A percentile compares a stretch with the other conserved stretches of the same genome.
Evolutionary conservation across 306 rosid species (phyloP).

Genomic region (Medicago ruthenica): DNA sequence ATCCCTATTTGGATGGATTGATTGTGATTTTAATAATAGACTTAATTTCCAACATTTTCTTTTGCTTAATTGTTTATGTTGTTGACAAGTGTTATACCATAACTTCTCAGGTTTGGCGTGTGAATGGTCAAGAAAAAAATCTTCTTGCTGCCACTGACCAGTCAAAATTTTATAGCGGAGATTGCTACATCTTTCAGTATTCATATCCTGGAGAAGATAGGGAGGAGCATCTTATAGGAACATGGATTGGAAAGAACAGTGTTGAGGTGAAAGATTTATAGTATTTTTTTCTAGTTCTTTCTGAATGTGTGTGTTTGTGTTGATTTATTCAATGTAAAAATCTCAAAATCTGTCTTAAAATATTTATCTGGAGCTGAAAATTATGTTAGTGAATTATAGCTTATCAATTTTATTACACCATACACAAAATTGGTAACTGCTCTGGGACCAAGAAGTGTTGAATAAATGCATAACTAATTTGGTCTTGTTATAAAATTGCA

Average conservation of each 20-base stretch:
- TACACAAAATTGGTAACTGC: conserved; percentile 27
- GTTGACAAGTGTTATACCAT: conserved; percentile 45
- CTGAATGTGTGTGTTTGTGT: conserved; percentile 18
- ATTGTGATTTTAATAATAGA: conserved; percentile 22
- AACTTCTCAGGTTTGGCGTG: conserved; percentile 87
- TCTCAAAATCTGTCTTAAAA: conserved; percentile 31
- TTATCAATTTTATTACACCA: conserved; percentile 23
- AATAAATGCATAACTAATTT: conserved; percentile 22
- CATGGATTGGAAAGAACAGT: conserved; percentile 91
- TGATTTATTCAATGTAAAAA: conserved; percentile 24
- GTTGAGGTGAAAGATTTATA: conserved; percentile 71
- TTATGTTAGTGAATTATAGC: conserved; percentile 20
- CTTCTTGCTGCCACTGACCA: conserved; percentile 80
- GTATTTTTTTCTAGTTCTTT: conserved; percentile 38
- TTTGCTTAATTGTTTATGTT: conserved; percentile 40
- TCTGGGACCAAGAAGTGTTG: conserved; percentile 35
- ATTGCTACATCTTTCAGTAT: conserved; percentile 90
- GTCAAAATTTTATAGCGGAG: conserved; percentile 87
- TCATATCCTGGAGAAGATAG: conserved; percentile 92
- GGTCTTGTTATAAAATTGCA: conserved; percentile 27
- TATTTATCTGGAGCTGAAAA: conserved; percentile 26
- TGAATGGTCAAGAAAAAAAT: conserved; percentile 78
- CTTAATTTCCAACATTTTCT: conserved; percentile 23
- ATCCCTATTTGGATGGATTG: conserved; percentile 27
- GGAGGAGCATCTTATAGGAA: conserved; percentile 85